phyloP scores from a whole-genome alignment of 1,139 yeast genomes.

The Suhomyces bokatorum region DNA sequence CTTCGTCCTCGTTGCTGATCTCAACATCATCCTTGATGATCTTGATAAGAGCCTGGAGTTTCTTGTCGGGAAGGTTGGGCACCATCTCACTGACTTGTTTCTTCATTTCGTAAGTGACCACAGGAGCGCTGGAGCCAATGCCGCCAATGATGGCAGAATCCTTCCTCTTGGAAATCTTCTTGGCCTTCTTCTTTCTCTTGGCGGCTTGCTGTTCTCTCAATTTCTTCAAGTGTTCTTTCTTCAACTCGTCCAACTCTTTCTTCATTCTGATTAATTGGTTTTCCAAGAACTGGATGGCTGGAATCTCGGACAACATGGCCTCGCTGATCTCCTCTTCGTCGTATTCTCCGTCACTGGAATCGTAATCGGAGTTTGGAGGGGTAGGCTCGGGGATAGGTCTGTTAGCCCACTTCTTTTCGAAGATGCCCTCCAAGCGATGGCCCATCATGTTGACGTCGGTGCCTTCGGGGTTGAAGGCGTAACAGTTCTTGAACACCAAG shows the following conservation, averaged over 20 bases:
- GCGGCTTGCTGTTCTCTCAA: slow-evolving; percentile 48
- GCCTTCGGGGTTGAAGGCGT: slow-evolving; percentile 90
- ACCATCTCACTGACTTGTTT: slow-evolving; percentile 88
- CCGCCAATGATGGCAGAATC: slow-evolving; percentile 16
- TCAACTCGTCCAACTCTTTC: slow-evolving; percentile 77
- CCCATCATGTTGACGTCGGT: slow-evolving; percentile 97
- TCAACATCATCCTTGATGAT: slow-evolving; percentile 87
- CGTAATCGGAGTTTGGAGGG: slow-evolving; percentile 40
- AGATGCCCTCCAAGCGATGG: slow-evolving; percentile 79
- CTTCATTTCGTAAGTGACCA: slow-evolving; percentile 93
- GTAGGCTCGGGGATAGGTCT: slow-evolving; percentile 76
- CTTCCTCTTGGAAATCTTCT: slow-evolving; percentile 24
- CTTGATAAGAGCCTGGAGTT: slow-evolving; percentile 77
- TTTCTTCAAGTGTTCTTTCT: slow-evolving; percentile 66
- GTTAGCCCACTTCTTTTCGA: slow-evolving; percentile 86
- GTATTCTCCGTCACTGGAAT: slow-evolving; percentile 37
- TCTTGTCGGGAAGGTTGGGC: slow-evolving; percentile 74
- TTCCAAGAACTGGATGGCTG: slow-evolving; percentile 87
- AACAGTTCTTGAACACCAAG: slow-evolving; percentile 84
- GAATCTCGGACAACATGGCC: slow-evolving; percentile 66
- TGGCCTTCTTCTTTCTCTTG: slow-evolving; percentile 48
- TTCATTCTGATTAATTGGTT: slow-evolving; percentile 85
- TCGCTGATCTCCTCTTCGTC: slow-evolving; percentile 72
- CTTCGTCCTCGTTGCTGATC: slow-evolving; percentile 75
- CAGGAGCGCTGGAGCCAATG: slow-evolving; percentile 28